A percentile compares a stretch with the other conserved stretches of the same genome.
These are phyloP conservation scores for Licmophora abbreviata DNA, from an alignment of 108 stramenopile genomes.

Conservation along the genomic window DNA sequence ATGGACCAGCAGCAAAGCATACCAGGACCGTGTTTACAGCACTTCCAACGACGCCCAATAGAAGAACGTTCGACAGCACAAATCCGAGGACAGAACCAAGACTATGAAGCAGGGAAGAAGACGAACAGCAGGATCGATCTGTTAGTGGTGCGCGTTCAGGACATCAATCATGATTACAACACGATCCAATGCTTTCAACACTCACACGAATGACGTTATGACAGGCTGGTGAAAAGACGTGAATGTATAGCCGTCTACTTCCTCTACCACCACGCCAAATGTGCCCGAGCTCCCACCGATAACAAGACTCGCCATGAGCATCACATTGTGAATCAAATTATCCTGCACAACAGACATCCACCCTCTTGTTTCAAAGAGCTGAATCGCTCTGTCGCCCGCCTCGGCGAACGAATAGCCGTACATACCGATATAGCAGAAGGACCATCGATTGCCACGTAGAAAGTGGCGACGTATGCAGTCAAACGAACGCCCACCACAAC, in stretches of 20 bases:
- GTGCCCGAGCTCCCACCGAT: slow-evolving; percentile 30
- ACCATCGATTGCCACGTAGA: slow-evolving; percentile 56
- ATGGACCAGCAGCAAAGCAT: slow-evolving; percentile 81
- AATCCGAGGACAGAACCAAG: slow-evolving; percentile 52
- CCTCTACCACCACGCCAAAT: slow-evolving; percentile 61
- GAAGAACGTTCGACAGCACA: slow-evolving; percentile 30
- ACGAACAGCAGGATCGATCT: too few species aligned
- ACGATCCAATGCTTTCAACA: not conserved
- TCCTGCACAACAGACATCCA: slow-evolving; percentile 69
- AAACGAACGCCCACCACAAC: too few species aligned
- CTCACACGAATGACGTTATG: slow-evolving; percentile 51
- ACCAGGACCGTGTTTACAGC: slow-evolving; percentile 82
- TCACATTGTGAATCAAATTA: slow-evolving; percentile 48
- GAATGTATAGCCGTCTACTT: slow-evolving; percentile 61
- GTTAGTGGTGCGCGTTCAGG: too few species aligned
- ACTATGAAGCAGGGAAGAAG: not conserved
- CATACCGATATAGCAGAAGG: slow-evolving; percentile 73
- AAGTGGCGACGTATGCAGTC: too few species aligned
- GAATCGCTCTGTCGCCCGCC: slow-evolving; percentile 53
- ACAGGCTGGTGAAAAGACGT: slow-evolving; percentile 53
- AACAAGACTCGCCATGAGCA: slow-evolving; percentile 43
- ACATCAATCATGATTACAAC: not conserved
- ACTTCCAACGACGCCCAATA: slow-evolving; percentile 58
- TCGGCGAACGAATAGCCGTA: slow-evolving; percentile 63
- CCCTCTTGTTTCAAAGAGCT: slow-evolving; percentile 72